Percentiles rank a stretch among this genome's conserved stretches.
Evolutionary conservation across 2,329 filamentous ascomycete species (phyloP).

Genomic region (Xylariaceae sp.): DNA sequence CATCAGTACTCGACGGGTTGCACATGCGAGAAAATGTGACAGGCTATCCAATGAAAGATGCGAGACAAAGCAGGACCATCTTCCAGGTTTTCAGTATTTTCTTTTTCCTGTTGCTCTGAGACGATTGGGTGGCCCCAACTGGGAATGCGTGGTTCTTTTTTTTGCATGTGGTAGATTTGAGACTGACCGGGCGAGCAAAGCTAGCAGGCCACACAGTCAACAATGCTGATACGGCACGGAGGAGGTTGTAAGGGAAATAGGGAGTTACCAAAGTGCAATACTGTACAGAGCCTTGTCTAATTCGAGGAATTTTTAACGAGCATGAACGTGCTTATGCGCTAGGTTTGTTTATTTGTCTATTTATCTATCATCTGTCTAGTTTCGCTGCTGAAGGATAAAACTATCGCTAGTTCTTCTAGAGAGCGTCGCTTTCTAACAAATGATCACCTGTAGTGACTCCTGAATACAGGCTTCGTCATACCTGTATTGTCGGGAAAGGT

Average conservation of each 20-base stretch:
- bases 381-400: neutral
- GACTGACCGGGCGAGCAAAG: conserved; percentile 16
- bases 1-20: conserved; percentile 21
- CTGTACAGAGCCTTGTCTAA: conserved; percentile 29
- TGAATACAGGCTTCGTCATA: too few relatives aligned
- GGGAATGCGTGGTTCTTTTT: conserved; percentile 30
- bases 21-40: conserved; percentile 14
- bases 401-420: neutral
- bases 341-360: conserved; percentile 1
- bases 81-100: conserved; percentile 11
- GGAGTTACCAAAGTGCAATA: too few relatives aligned
- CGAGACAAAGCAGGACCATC: conserved; percentile 25
- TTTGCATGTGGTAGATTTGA: conserved; percentile 2
- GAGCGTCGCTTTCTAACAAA: neutral
- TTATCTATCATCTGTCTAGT: too few relatives aligned
- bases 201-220: too few relatives aligned
- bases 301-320: conserved; percentile 33
- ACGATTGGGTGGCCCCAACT: conserved; percentile 22
- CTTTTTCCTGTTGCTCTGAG: conserved; percentile 17
- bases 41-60: conserved; percentile 22
- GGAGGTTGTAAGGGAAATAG: too few relatives aligned
- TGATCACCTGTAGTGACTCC: too few relatives aligned
- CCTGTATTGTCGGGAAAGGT: too few relatives aligned
- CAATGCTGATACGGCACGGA: conserved; percentile 19
- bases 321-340: conserved; percentile 15